phyloP scores from a whole-genome alignment of 2,329 filamentous ascomycete species.

The Mycosphaerella arachidis region DNA sequence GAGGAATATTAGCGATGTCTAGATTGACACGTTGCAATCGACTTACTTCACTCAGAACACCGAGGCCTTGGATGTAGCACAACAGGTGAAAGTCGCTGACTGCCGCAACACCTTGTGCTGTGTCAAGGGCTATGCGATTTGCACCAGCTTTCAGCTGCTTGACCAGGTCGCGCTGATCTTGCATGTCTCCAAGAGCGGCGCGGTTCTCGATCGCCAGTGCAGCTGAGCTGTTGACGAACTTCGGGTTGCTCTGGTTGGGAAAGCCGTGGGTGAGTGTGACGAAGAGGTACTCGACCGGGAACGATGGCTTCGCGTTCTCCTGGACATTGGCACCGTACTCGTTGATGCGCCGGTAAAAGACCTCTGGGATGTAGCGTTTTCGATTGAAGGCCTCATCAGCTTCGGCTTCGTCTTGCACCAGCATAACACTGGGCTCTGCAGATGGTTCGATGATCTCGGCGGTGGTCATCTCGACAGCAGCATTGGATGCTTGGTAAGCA shows the following conservation, averaged over 20 bases:
- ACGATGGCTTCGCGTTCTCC: slow-evolving; percentile 92
- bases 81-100: slow-evolving; percentile 93
- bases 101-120: slow-evolving; percentile 59
- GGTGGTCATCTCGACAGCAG: slow-evolving; percentile 93
- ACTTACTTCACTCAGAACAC: slow-evolving; percentile 75
- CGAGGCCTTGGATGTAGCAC: slow-evolving; percentile 77
- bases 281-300: slow-evolving; percentile 93
- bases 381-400: slow-evolving; percentile 61
- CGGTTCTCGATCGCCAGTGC: slow-evolving; percentile 88
- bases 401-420: slow-evolving; percentile 88
- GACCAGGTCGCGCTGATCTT: slow-evolving; percentile 67
- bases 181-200: slow-evolving; percentile 76
- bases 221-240: slow-evolving; percentile 66
- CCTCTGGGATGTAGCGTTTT: slow-evolving; percentile 89
- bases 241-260: slow-evolving; percentile 59
- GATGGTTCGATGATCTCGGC: slow-evolving; percentile 94
- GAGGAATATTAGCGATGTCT: slow-evolving; percentile 12
- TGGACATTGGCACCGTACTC: slow-evolving; percentile 96
- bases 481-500: slow-evolving; percentile 91
- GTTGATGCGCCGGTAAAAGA: slow-evolving; percentile 93
- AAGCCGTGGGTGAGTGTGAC: slow-evolving; percentile 96
- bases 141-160: slow-evolving; percentile 62
- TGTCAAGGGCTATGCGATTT: slow-evolving; percentile 48
- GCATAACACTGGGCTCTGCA: slow-evolving; percentile 86
- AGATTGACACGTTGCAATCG: neutral